phyloP scores from a whole-genome alignment of 2,329 filamentous ascomycete genomes.

The Chalara sp. region DNA sequence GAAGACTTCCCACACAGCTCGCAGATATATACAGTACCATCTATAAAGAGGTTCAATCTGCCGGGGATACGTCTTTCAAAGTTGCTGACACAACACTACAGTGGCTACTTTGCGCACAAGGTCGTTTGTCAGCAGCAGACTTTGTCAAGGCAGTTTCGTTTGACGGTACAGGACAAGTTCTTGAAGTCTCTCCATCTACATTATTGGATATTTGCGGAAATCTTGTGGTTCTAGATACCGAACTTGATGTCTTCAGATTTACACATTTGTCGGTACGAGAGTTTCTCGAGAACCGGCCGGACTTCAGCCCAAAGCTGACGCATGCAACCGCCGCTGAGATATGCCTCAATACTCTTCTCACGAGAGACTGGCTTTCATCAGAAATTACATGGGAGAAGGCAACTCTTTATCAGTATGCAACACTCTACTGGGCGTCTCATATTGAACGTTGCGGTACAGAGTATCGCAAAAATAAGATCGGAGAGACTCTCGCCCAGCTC shows the following conservation, averaged over 20 bases:
- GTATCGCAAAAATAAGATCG: neutral
- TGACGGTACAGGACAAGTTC: neutral
- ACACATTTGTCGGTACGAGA: slow-evolving; percentile 6
- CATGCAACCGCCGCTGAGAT: neutral
- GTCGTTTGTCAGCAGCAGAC: neutral
- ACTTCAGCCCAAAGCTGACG: neutral
- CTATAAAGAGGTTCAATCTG: neutral
- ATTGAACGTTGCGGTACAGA: neutral
- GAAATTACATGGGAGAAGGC: neutral
- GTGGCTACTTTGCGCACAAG: neutral
- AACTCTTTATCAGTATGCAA: neutral
- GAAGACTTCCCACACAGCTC: neutral
- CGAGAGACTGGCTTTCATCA: neutral
- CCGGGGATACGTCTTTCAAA: neutral
- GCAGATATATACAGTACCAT: neutral
- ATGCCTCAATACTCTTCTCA: neutral
- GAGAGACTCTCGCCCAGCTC: neutral
- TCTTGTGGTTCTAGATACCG: slow-evolving; percentile 2
- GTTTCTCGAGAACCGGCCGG: neutral
- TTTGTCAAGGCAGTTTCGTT: neutral
- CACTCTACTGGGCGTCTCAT: neutral
- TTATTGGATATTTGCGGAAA: slow-evolving; percentile 6
- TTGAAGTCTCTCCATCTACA: neutral
- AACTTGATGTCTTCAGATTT: slow-evolving; percentile 3
- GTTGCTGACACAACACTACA: neutral